These are phyloP conservation scores for Kodamaea neixiangensis DNA, from an alignment of 805 yeast species.

Conservation along the genomic window DNA sequence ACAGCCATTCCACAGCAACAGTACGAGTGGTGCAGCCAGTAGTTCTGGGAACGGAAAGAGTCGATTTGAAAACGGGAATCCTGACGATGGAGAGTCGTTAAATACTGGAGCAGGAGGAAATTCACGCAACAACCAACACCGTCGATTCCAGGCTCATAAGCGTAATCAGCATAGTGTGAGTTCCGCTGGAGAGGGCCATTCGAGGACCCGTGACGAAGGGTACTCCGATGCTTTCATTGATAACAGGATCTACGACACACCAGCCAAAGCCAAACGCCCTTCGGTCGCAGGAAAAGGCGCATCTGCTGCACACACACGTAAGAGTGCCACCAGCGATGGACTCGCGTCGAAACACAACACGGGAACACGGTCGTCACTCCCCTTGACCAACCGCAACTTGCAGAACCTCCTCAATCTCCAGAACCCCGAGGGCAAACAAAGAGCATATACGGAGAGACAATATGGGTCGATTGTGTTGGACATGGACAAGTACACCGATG, in stretches of 20 bases:
- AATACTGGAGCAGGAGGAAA: background rate
- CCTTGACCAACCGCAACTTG: constrained; percentile 42
- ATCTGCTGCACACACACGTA: background rate
- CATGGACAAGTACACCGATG: constrained; percentile 40
- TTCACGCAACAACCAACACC: background rate
- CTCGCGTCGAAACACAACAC: background rate
- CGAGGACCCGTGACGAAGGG: constrained; percentile 2
- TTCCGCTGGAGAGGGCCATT: background rate
- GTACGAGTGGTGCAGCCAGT: background rate
- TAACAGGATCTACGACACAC: constrained; percentile 28
- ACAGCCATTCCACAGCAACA: background rate
- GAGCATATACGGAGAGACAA: constrained; percentile 14
- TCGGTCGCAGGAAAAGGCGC: background rate
- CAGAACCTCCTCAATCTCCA: constrained; percentile 24
- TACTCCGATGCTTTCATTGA: constrained; percentile 28
- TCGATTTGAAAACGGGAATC: background rate
- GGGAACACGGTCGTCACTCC: constrained; percentile 16
- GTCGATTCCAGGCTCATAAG: background rate
- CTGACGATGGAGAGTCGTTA: background rate
- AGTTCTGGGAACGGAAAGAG: background rate
- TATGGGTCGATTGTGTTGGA: constrained; percentile 35
- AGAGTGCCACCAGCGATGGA: background rate
- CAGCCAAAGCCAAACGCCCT: constrained; percentile 3
- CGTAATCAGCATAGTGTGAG: background rate
- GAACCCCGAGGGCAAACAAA: constrained; percentile 7